These are phyloP conservation scores for Acacia acuminata DNA, from an alignment of 306 rosid genomes.

Conservation along the genomic window DNA sequence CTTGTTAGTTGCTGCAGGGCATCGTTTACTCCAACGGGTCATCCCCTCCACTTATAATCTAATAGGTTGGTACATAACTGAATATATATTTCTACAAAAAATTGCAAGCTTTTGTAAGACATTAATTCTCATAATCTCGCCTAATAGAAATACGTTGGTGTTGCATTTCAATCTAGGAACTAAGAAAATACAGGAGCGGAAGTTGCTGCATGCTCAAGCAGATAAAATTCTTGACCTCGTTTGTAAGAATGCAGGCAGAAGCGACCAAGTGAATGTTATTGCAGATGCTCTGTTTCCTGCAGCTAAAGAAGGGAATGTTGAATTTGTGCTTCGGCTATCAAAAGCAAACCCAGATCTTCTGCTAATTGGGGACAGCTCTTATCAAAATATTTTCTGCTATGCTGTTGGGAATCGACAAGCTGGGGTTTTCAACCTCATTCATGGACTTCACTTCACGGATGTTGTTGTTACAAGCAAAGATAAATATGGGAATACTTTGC, in stretches of 20 bases:
- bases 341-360: not conserved
- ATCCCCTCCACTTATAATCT: not conserved
- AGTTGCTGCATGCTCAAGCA: not conserved
- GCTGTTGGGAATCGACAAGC: not conserved
- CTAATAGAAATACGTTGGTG: too few relatives aligned
- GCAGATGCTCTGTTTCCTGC: not conserved
- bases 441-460: not conserved
- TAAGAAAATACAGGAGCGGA: not conserved
- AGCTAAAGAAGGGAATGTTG: not conserved
- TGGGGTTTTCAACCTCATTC: not conserved
- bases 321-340: not conserved
- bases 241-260: not conserved
- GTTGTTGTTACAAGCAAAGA: fast-evolving
- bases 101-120: not conserved
- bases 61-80: not conserved
- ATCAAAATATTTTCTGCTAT: not conserved
- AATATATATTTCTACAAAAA: not conserved
- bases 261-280: not conserved
- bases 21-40: not conserved
- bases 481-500: fast-evolving
- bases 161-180: not conserved
- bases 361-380: not conserved
- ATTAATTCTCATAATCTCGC: not conserved
- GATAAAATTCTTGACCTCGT: not conserved
- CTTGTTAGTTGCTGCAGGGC: not conserved